A percentile compares a stretch with the other conserved stretches of the same genome.
Conservation (phyloP, 805 yeast genomes). For the Nakazawaea sp. region DNA sequence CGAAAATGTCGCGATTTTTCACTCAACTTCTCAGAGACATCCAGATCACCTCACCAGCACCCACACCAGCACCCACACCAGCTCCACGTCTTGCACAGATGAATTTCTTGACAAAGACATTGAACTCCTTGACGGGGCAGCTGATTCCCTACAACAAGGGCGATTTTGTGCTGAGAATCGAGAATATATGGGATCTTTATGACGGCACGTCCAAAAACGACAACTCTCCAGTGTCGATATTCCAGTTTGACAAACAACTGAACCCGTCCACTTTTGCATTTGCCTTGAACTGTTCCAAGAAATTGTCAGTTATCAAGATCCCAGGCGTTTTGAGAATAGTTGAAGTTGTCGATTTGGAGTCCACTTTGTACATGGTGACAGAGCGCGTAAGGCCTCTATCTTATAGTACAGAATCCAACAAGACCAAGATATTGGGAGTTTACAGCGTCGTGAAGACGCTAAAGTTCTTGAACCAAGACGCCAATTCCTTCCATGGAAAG, state of each 20-base stretch:
- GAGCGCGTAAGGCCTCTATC: slow-evolving; percentile 57
- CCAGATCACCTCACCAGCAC: too few species aligned
- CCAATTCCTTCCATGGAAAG: slow-evolving; percentile 58
- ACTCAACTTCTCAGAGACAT: too few species aligned
- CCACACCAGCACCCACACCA: too few species aligned
- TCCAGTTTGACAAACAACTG: slow-evolving; percentile 48
- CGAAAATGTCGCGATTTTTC: too few species aligned
- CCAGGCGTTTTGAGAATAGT: slow-evolving; percentile 64
- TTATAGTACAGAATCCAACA: slow-evolving; percentile 21
- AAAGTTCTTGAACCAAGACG: slow-evolving; percentile 50
- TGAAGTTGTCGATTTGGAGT: slow-evolving; percentile 61
- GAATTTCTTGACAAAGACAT: slow-evolving; percentile 65
- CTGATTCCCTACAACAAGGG: slow-evolving; percentile 54
- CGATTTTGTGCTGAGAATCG: slow-evolving; percentile 21
- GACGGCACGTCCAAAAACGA: slow-evolving; percentile 52
- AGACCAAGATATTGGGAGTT: slow-evolving; percentile 45
- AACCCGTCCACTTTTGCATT: slow-evolving; percentile 22
- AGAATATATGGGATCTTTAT: slow-evolving; percentile 56
- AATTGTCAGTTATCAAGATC: slow-evolving; percentile 49
- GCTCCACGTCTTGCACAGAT: too few species aligned
- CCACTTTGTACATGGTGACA: slow-evolving; percentile 51
- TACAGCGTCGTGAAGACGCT: slow-evolving; percentile 48
- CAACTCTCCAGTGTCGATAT: slow-evolving; percentile 49
- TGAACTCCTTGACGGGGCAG: slow-evolving; percentile 48
- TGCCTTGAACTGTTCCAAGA: slow-evolving; percentile 37